Evolutionary conservation across 1,284 basidiomycete genomes (phyloP).

Genomic region (Malassezia yamatoensis): DNA sequence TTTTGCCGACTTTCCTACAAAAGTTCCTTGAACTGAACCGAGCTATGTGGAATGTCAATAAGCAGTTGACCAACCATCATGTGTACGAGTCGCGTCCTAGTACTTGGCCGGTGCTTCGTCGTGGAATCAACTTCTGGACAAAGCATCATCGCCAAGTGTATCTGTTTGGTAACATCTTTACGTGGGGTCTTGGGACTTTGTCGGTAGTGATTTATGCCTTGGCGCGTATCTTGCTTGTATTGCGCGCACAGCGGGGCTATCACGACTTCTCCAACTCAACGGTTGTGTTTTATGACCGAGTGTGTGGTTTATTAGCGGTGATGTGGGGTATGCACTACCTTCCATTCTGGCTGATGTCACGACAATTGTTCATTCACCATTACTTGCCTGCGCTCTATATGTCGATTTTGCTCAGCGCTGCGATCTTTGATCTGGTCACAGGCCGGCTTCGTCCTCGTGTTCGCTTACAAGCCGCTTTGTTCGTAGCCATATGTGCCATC

Average conservation of each 20-base stretch:
- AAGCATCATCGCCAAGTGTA: constrained; percentile 92
- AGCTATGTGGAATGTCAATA: constrained; percentile 98
- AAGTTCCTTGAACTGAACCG: constrained; percentile 87
- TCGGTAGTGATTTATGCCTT: constrained; percentile 62
- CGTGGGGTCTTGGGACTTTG: constrained; percentile 76
- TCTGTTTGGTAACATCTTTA: constrained; percentile 80
- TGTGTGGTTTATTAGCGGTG: constrained; percentile 81
- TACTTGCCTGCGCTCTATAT: constrained; percentile 95
- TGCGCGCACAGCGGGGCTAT: constrained; percentile 81
- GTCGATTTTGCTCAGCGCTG: constrained; percentile 67
- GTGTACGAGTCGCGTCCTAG: constrained; percentile 84
- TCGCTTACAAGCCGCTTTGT: constrained; percentile 66
- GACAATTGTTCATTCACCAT: constrained; percentile 92
- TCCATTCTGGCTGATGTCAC: constrained; percentile 90
- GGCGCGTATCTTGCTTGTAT: constrained; percentile 65
- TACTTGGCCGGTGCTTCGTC: constrained; percentile 74
- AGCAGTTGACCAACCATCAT: constrained; percentile 84
- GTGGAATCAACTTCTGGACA: constrained; percentile 95
- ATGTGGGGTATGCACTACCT: constrained; percentile 90
- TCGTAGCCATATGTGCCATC: constrained; percentile 63
- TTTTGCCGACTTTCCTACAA: constrained; percentile 68
- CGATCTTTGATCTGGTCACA: constrained; percentile 75
- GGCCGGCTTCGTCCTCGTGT: constrained; percentile 65
- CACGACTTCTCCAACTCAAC: constrained; percentile 80
- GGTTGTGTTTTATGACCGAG: constrained; percentile 78